Evolutionary conservation across 176 grass and related monocot species (phyloP), one percentile per base, ranked within the genome.

Genomic region (Ampelocalamus luodianensis): DNA sequence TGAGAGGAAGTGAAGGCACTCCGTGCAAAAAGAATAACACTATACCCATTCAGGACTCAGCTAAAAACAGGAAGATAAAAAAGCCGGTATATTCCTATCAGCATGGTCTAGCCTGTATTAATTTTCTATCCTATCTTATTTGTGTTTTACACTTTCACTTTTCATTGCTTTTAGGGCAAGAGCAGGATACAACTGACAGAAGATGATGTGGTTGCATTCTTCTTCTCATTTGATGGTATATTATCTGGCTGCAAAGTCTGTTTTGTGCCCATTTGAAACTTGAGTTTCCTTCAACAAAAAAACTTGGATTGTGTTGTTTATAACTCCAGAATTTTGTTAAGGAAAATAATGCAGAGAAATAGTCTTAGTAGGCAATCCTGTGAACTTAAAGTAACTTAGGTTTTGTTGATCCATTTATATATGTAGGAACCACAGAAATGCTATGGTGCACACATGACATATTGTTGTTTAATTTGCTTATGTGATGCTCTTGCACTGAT

Each of bases 191-290:
- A 92, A 49, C 88, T 98, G 71, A 89, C 80, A 79, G 96, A 98
- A 84, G 96, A 98, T 91, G 91, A 98, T 82, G 86, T 96, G 81
- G 65, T 94, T 79, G 60, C 80, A 58, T 94, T 92, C 82, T 98
- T 96, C 72, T 90, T 96, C 72, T 90, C 93, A 62, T 96, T 98
- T 82, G 96, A 95, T 51, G 96, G 93, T 98, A 81, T 53, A 71
- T 68, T 70, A 79, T 38, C 36, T 83, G 24, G 48, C 49, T 74
- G 59, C 14, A 40, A 55, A 77, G 4, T 65, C 49, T 4, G 1
- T 69, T 71, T 81, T 63, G 26, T 76, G 23, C 29, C 43, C 36
- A 15, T 74, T 72, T 73, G 15, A 45, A 64, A 40, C 6, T n/a
- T 50, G 18, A 53, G 23, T 7, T 32, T 20, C 16, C 1, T 4